phyloP scores from a whole-genome alignment of 371 early-diverging fungal species.

The Lichtheimia ornata region DNA sequence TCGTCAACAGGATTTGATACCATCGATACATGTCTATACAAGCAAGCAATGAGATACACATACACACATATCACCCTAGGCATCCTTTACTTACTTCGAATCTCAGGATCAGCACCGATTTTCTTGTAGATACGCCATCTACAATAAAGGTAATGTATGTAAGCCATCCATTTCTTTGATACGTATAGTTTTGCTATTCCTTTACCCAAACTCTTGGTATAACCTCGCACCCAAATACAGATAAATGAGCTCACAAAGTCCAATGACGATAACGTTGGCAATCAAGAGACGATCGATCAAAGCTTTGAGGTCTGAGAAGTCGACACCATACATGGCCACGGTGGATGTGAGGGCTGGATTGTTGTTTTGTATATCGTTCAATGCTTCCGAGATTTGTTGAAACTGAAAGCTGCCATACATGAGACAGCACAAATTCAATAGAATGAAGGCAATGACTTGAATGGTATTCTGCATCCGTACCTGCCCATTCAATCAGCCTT shows the following conservation, averaged over 20 bases:
- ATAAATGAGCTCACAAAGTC: conserved; percentile 43
- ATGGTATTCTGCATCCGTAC: conserved; percentile 83
- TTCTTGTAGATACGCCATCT: conserved; percentile 89
- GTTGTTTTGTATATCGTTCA: conserved; percentile 14
- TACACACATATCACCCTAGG: too few relatives aligned
- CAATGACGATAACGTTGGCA: conserved; percentile 43
- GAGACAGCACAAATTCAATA: conserved; percentile 80
- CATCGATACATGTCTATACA: conserved; percentile 69
- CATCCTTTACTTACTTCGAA: conserved; percentile 62
- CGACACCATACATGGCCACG: background rate
- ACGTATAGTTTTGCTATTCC: background rate
- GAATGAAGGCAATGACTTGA: conserved; percentile 81
- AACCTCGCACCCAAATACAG: conserved; percentile 52
- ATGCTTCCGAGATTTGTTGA: conserved; percentile 44
- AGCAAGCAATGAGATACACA: too few relatives aligned
- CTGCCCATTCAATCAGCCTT: conserved; percentile 32
- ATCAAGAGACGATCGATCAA: conserved; percentile 39
- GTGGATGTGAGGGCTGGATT: conserved; percentile 1
- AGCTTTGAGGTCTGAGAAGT: conserved; percentile 11
- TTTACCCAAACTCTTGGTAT: conserved; percentile 84
- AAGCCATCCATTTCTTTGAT: background rate
- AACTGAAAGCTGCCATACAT: conserved; percentile 78
- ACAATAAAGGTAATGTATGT: background rate
- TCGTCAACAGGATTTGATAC: conserved; percentile 84
- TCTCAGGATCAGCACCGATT: conserved; percentile 88